Evolutionary conservation across 345 rosid genomes (phyloP).

Genomic region (Diplotaxis tenuifolia): DNA sequence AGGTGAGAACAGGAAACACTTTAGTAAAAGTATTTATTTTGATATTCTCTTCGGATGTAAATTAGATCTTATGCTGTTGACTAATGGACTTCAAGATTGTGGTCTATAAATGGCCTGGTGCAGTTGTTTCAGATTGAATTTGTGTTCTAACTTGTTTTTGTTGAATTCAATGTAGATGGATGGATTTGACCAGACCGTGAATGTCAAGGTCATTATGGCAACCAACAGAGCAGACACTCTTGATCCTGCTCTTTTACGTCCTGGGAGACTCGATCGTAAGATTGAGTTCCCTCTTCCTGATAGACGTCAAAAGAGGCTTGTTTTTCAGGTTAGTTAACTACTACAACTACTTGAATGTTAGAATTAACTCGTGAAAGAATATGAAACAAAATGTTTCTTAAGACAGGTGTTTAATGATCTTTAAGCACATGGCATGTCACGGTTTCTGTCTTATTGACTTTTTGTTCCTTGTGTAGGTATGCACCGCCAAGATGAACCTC

Average conservation of each 20-base stretch:
- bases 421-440: not conserved
- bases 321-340: conserved; percentile 66
- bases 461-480: conserved; percentile 56
- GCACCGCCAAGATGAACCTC: conserved; percentile 95
- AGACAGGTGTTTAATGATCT: not conserved
- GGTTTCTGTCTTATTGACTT: not conserved
- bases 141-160: conserved; percentile 11
- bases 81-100: not conserved
- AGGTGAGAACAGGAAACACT: conserved; percentile 44
- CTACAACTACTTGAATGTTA: not conserved
- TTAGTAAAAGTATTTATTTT: not conserved
- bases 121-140: not conserved
- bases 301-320: conserved; percentile 98
- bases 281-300: conserved; percentile 96
- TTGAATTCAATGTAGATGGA: conserved; percentile 55
- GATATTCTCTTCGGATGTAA: not conserved
- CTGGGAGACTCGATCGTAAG: conserved; percentile 94
- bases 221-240: conserved; percentile 95
- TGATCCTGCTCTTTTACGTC: conserved; percentile 98
- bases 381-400: not conserved
- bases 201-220: conserved; percentile 97
- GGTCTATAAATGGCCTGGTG: not conserved
- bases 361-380: not conserved
- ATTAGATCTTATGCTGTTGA: not conserved
- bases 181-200: conserved; percentile 96